Percentiles rank a stretch among this genome's conserved stretches.
Conservation (phyloP, 805 yeast species). For the Ogataea nitratoaversa region DNA sequence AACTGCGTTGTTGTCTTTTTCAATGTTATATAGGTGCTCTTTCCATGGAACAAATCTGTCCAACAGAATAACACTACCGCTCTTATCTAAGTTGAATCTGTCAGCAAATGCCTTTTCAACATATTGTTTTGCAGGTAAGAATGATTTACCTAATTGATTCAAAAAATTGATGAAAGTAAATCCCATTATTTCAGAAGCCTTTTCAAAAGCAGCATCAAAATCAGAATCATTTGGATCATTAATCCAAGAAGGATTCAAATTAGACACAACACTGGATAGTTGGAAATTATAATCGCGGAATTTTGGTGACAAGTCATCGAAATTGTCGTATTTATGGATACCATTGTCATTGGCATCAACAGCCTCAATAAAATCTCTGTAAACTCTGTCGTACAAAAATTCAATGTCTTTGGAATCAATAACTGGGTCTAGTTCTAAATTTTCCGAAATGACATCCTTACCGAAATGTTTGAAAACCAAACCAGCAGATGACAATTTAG, state of each 20-base stretch:
- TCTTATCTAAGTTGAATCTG: slow-evolving; percentile 57
- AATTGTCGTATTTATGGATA: slow-evolving; percentile 58
- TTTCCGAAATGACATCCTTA: slow-evolving; percentile 56
- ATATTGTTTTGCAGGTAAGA: slow-evolving; percentile 84
- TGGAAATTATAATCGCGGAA: slow-evolving; percentile 73
- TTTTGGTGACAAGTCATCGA: slow-evolving; percentile 48
- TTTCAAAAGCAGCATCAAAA: slow-evolving; percentile 60
- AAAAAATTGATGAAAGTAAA: slow-evolving; percentile 65
- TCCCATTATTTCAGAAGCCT: slow-evolving; percentile 84
- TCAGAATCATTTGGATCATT: slow-evolving; percentile 60
- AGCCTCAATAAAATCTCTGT: slow-evolving; percentile 83
- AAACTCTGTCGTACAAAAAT: slow-evolving; percentile 68
- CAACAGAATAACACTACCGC: slow-evolving; percentile 73
- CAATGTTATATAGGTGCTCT: slow-evolving; percentile 78
- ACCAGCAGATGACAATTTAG: slow-evolving; percentile 93
- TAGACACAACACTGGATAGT: slow-evolving; percentile 72
- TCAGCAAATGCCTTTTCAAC: slow-evolving; percentile 65
- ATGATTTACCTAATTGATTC: slow-evolving; percentile 69
- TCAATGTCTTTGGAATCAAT: slow-evolving; percentile 44
- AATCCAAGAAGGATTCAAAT: slow-evolving; percentile 85
- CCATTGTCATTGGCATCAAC: slow-evolving; percentile 97
- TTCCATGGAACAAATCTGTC: slow-evolving; percentile 92
- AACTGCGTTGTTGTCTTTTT: slow-evolving; percentile 50
- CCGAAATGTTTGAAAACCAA: slow-evolving; percentile 86
- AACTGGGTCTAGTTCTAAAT: slow-evolving; percentile 38